These are phyloP conservation scores for Diaporthe batatas DNA, from an alignment of 2,329 filamentous ascomycete species.

Conservation along the genomic window DNA sequence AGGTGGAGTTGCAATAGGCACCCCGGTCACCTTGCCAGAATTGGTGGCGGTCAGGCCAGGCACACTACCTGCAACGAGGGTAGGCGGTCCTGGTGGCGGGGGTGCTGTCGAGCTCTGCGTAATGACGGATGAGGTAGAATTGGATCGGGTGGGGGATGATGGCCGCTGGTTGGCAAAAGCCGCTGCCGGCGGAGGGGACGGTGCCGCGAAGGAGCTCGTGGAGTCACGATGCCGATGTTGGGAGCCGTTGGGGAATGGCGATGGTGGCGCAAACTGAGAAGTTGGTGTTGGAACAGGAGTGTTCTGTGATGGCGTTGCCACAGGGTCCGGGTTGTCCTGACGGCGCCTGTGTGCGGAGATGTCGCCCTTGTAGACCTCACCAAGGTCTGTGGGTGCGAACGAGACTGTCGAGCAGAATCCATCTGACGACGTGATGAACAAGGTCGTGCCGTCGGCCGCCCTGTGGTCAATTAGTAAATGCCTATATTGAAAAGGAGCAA, in stretches of 20 bases:
- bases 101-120: constrained; percentile 68
- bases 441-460: constrained; percentile 65
- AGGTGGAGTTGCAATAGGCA: constrained; percentile 90
- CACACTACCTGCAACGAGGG: constrained; percentile 81
- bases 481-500: background rate
- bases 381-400: constrained; percentile 86
- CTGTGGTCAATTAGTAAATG: constrained; percentile 52
- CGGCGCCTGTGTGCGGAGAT: constrained; percentile 64
- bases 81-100: constrained; percentile 65
- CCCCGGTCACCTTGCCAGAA: constrained; percentile 70
- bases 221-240: constrained; percentile 71
- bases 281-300: constrained; percentile 81
- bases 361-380: constrained; percentile 82
- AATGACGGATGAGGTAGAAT: constrained; percentile 83
- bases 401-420: constrained; percentile 95
- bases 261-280: constrained; percentile 71
- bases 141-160: constrained; percentile 85
- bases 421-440: constrained; percentile 97
- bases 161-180: constrained; percentile 75
- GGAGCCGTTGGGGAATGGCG: constrained; percentile 64
- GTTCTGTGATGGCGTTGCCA: constrained; percentile 69
- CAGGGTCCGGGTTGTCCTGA: constrained; percentile 53
- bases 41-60: constrained; percentile 82
- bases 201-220: constrained; percentile 68
- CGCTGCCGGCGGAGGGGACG: constrained; percentile 68